phyloP scores from a whole-genome alignment of 805 yeast genomes.

The Nakazawaea wyomingensis region DNA sequence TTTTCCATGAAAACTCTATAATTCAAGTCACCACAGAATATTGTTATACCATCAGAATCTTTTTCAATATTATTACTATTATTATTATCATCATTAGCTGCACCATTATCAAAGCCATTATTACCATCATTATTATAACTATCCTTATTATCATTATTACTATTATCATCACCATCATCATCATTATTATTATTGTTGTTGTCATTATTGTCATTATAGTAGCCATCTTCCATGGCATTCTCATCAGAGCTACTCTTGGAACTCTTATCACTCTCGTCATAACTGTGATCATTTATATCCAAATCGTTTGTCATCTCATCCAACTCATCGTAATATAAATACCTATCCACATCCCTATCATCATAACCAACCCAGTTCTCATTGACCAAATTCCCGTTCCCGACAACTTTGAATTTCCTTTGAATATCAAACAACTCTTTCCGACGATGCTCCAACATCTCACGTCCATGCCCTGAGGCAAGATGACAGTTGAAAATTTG shows the following conservation, averaged over 20 bases:
- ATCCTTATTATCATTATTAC: conserved; percentile 12
- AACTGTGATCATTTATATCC: conserved; percentile 13
- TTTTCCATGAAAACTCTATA: conserved; percentile 33
- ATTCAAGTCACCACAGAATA: conserved; percentile 52
- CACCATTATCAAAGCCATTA: not conserved
- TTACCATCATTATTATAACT: not conserved
- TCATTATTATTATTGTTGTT: not conserved
- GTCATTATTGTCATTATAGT: not conserved
- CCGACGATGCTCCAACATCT: conserved; percentile 11
- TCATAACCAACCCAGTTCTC: conserved; percentile 21
- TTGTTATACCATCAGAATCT: conserved; percentile 18
- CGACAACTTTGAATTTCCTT: conserved; percentile 10
- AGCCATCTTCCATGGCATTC: not conserved
- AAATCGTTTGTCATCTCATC: conserved; percentile 13
- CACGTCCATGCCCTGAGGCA: conserved; percentile 36
- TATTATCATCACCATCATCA: conserved; percentile 12
- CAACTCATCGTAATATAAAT: conserved; percentile 25
- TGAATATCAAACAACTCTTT: conserved; percentile 14
- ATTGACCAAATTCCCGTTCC: conserved; percentile 5
- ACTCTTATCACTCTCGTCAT: conserved; percentile 14
- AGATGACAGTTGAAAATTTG: conserved; percentile 48
- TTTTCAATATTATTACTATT: conserved; percentile 16
- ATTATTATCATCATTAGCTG: not conserved
- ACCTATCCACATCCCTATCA: conserved; percentile 15
- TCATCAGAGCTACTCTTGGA: conserved; percentile 1